Conservation (phyloP, 1,284 basidiomycete species). For the Pisolithus thermaeus region DNA sequence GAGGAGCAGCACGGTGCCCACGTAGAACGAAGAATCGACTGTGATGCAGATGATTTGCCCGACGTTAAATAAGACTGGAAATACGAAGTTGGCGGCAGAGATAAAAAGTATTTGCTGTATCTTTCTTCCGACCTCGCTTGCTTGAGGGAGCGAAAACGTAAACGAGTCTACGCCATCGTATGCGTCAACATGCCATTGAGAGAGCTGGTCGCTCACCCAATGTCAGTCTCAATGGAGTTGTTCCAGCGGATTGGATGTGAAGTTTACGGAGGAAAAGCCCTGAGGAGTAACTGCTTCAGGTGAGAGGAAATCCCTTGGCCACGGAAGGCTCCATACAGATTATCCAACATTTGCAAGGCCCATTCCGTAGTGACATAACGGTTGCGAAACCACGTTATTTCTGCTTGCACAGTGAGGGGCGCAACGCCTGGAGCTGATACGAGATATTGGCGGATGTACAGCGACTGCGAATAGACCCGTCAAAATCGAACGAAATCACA, state of each 20-base stretch:
- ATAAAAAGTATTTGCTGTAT: conserved; percentile 2
- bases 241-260: background rate
- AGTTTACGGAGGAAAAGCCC: conserved; percentile 2
- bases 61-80: conserved; percentile 5
- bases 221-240: background rate
- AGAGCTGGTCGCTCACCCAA: background rate
- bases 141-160: background rate
- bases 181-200: background rate
- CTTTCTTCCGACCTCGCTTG: background rate
- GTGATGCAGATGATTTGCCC: conserved; percentile 3
- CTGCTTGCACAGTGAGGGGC: background rate
- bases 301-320: background rate
- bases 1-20: conserved; percentile 1
- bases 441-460: background rate
- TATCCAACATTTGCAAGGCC: conserved; percentile 4
- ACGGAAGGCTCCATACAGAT: background rate
- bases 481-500: background rate
- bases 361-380: conserved; percentile 3
- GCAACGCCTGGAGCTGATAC: background rate
- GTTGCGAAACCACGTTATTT: conserved; percentile 4
- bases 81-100: conserved; percentile 5
- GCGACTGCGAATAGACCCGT: background rate
- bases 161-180: background rate
- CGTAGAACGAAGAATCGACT: background rate
- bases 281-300: background rate